These are phyloP conservation scores for Backusella sp. DNA, from an alignment of 192 early-diverging fungal species.

Conservation along the genomic window DNA sequence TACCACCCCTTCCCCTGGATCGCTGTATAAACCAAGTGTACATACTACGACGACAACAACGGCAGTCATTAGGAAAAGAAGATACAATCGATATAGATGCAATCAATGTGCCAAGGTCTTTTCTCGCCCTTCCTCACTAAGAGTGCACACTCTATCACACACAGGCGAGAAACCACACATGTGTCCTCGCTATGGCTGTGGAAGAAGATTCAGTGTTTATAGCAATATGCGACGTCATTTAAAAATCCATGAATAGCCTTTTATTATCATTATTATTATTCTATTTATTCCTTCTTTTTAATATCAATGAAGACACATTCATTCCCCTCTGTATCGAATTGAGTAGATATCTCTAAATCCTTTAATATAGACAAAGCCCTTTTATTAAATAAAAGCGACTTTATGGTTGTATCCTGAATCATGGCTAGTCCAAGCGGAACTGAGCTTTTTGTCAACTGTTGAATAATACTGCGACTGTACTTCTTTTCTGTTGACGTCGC, in stretches of 20 bases:
- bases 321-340: conserved; percentile 8
- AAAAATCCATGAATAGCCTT: conserved; percentile 41
- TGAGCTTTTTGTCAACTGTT: conserved; percentile 9
- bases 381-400: conserved; percentile 21
- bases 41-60: background rate
- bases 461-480: conserved; percentile 13
- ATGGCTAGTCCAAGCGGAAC: conserved; percentile 23
- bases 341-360: conserved; percentile 5
- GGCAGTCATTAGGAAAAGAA: background rate
- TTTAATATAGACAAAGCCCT: conserved; percentile 11
- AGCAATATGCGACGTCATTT: conserved; percentile 78
- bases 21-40: conserved; percentile 1
- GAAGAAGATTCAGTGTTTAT: conserved; percentile 65
- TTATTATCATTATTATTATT: background rate
- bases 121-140: conserved; percentile 65
- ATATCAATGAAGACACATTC: conserved; percentile 8
- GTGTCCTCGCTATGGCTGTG: conserved; percentile 62
- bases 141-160: conserved; percentile 71
- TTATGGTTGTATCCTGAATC: conserved; percentile 14
- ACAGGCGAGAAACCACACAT: conserved; percentile 76
- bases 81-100: conserved; percentile 55
- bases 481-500: background rate
- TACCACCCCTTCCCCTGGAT: background rate
- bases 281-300: background rate
- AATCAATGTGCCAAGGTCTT: conserved; percentile 62